Percentiles rank a stretch among this genome's conserved stretches.
Conservation (phyloP, 306 rosid species). For the Fagus crenata region DNA sequence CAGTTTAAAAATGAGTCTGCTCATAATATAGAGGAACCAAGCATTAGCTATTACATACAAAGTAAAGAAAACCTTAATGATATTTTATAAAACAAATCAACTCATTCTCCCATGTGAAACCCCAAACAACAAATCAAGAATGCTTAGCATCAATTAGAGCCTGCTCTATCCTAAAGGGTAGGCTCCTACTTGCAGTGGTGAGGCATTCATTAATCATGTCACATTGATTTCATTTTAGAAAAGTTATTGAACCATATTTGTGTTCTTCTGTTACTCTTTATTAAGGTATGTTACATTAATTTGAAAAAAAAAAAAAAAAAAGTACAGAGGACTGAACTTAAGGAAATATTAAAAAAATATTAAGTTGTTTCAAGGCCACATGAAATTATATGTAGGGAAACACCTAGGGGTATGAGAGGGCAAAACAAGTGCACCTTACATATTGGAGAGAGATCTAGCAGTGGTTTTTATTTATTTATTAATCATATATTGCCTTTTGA, state of each 20-base stretch:
- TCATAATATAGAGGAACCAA: constrained; percentile 11
- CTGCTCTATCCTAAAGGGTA: background rate
- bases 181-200: background rate
- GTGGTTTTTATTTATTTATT: too few relatives aligned
- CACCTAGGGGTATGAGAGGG: too few relatives aligned
- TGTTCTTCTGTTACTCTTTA: too few relatives aligned
- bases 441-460: too few relatives aligned
- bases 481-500: too few relatives aligned
- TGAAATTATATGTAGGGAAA: too few relatives aligned
- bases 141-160: constrained; percentile 4
- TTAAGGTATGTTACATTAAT: too few relatives aligned
- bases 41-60: background rate
- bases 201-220: background rate
- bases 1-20: constrained; percentile 40
- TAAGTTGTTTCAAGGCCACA: background rate
- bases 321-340: background rate
- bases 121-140: background rate
- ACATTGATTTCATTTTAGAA: background rate
- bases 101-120: background rate
- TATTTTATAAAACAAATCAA: background rate
- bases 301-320: background rate
- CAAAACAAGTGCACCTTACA: too few relatives aligned
- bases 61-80: background rate
- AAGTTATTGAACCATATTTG: too few relatives aligned
- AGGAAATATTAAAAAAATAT: background rate